Evolutionary conservation across 352 stramenopile genomes (phyloP), one percentile per base, ranked within the genome.

Genomic region (Elongisporangium senticosum): DNA sequence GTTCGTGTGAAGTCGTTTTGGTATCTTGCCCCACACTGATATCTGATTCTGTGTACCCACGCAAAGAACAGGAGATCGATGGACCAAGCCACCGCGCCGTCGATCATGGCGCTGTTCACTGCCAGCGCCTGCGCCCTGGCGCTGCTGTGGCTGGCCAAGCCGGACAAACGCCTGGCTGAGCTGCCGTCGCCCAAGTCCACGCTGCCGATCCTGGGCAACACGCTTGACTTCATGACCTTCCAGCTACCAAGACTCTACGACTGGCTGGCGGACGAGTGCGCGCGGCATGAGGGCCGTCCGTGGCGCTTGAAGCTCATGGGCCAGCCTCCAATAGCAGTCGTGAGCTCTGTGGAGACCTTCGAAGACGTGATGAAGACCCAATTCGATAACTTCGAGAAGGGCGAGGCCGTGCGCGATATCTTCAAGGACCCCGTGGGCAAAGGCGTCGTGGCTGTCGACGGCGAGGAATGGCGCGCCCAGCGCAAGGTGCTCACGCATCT

Each of bases 331-430:
- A 47, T 71, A 22, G 49, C 75, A 14, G 62, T 79, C 51, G 13
- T 77, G 26, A 53, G 37, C 7, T 68, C 61, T 23, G 59, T 62
- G 10, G 52, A 72, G 48, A 53, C 58, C 10, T 70, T 71, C 51
- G 71, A 79, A 40, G 71, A 79, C 21, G 63, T 77, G 43, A 50
- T 53, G 23, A 74, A 77, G 62, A 74, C 65, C 6, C 71, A 87
- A 40, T 91, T 90, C 59, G 63, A 80, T 47, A 84, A 71, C 50
- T 91, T 89, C 47, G 62, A 65, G 39, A 89, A 91, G 58, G 77
- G 78, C 37, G 57, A n/a, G n/a, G n/a, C n/a, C n/a, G n/a, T n/a
- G n/a, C 40, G 24, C 22, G 55, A 62, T 7, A 61, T 67, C 10
- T 58, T 86, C 4, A 19, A 52, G 0, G 68, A 85, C 50, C 53